A percentile compares a stretch with the other conserved stretches of the same genome.
Conservation (phyloP, 106 monocot genomes). For the Vanilla planifolia region DNA sequence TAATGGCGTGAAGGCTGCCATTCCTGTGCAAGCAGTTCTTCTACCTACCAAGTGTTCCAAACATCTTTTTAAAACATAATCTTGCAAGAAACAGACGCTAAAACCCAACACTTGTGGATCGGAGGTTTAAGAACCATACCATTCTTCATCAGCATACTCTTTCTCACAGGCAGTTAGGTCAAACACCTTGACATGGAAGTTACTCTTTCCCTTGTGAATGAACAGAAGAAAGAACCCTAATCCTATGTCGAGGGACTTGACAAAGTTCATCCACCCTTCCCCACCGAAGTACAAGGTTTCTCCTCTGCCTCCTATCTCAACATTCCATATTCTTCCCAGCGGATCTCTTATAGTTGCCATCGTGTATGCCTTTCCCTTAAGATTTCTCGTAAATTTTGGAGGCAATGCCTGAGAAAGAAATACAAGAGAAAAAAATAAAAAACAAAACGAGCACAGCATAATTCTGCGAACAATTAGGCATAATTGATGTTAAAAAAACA, state of each 20-base stretch:
- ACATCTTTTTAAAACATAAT: too few species aligned
- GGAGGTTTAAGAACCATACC: not conserved
- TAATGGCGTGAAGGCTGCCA: too few species aligned
- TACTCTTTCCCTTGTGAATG: constrained; percentile 5
- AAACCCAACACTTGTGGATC: too few species aligned
- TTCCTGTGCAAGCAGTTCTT: too few species aligned
- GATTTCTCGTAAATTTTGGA: constrained; percentile 1
- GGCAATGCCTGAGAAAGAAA: not conserved
- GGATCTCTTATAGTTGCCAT: constrained; percentile 6
- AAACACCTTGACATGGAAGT: constrained; percentile 6
- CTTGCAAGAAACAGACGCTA: not conserved
- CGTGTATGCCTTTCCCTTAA: not conserved
- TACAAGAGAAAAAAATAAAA: too few species aligned
- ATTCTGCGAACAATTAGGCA: too few species aligned
- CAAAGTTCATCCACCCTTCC: not conserved
- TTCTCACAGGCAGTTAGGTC: constrained; percentile 10
- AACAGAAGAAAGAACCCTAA: constrained; percentile 9
- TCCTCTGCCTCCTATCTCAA: not conserved
- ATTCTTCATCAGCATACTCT: constrained; percentile 3
- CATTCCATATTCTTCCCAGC: not conserved
- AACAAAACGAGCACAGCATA: too few species aligned
- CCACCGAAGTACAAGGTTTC: not conserved
- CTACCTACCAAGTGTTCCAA: too few species aligned
- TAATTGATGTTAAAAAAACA: not conserved
- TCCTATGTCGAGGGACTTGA: not conserved